phyloP scores from a whole-genome alignment of 2,329 filamentous ascomycete species.

The Ceratocystis diversiconidia region DNA sequence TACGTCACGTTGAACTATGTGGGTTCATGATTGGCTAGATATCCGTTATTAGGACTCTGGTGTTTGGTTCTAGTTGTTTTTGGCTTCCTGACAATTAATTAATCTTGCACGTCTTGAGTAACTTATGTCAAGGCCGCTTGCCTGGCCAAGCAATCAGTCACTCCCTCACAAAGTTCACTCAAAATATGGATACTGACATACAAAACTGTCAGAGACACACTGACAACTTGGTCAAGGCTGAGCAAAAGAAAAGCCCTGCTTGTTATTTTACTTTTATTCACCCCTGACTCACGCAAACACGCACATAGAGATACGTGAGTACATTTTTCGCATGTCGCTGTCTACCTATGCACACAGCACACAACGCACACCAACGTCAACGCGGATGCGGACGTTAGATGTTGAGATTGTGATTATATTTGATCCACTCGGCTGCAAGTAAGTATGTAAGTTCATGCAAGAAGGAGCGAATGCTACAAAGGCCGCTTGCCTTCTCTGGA shows the following conservation, averaged over 20 bases:
- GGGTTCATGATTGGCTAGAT: slow-evolving; percentile 1
- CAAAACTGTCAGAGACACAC: background rate
- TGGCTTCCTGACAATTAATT: background rate
- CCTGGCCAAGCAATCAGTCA: no score
- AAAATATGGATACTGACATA: background rate
- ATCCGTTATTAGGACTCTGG: background rate
- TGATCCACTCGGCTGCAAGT: no score
- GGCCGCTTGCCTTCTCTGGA: background rate
- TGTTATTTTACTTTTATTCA: background rate
- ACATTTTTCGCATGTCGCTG: background rate
- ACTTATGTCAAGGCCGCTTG: no score
- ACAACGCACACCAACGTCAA: background rate
- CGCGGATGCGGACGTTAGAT: background rate
- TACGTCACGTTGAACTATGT: slow-evolving; percentile 2
- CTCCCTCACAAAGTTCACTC: background rate
- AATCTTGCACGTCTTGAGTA: no score
- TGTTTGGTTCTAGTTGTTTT: background rate
- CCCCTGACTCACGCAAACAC: background rate
- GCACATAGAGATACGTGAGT: background rate
- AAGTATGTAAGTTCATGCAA: background rate
- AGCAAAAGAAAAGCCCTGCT: background rate
- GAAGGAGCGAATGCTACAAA: background rate
- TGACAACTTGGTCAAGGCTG: background rate
- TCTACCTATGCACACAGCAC: background rate
- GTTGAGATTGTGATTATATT: no score